A percentile compares a stretch with the other conserved stretches of the same genome.
These are phyloP conservation scores for Viola pubescens DNA, from an alignment of 441 rosid species.

Conservation along the genomic window DNA sequence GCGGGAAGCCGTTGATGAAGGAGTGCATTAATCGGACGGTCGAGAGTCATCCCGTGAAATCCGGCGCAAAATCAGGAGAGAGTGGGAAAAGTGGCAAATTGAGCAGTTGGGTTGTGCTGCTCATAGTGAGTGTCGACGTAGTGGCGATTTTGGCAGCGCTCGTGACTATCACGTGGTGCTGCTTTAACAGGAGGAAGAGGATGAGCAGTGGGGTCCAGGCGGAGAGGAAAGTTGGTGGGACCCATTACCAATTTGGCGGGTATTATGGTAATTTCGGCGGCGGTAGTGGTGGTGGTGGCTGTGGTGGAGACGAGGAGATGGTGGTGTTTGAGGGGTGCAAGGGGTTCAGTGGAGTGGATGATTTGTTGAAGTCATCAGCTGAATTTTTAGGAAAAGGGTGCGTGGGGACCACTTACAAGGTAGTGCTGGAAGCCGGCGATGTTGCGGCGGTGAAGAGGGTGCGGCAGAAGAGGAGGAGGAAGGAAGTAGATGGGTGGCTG, in stretches of 20 bases:
- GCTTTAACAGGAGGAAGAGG: constrained; percentile 17
- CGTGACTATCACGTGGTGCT: constrained; percentile 24
- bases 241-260: constrained; percentile 6
- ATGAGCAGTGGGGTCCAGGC: neutral
- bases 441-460: constrained; percentile 41
- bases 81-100: neutral
- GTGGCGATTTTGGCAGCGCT: constrained; percentile 19
- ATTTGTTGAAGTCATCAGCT: constrained; percentile 44
- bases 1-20: constrained; percentile 29
- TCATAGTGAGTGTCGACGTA: constrained; percentile 21
- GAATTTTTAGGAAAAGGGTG: constrained; percentile 46
- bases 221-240: constrained; percentile 7
- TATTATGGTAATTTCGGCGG: constrained; percentile 1
- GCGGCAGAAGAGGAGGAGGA: constrained; percentile 29
- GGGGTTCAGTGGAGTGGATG: constrained; percentile 27
- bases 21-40: constrained; percentile 23
- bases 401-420: constrained; percentile 43
- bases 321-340: constrained; percentile 36
- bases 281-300: constrained; percentile 1
- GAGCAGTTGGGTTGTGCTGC: constrained; percentile 16
- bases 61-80: neutral
- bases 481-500: constrained; percentile 32
- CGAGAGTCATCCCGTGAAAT: constrained; percentile 11
- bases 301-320: constrained; percentile 21
- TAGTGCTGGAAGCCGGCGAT: constrained; percentile 30